A percentile compares a stretch with the other conserved stretches of the same genome.
Conservation (phyloP, 139 green algal species). For the Volvox africanus region DNA sequence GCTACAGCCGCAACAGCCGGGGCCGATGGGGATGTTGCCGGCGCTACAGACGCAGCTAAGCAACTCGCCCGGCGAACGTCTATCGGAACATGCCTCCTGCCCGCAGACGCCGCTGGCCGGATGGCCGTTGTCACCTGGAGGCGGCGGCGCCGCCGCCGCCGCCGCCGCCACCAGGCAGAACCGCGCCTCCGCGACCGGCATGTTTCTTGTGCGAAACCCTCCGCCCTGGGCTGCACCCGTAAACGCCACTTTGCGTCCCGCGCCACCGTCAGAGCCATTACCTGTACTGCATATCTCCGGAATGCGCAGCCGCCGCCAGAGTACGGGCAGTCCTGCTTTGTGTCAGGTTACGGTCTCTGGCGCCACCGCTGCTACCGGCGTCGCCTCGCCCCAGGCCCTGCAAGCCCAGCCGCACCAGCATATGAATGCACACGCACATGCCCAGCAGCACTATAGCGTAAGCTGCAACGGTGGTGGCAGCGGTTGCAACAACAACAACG, state of each 20-base stretch:
- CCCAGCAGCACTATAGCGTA: background rate
- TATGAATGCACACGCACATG: background rate
- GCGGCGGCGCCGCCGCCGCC: background rate
- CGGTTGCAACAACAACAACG: background rate
- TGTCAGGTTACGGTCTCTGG: background rate
- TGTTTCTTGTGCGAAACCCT: background rate
- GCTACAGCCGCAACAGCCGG: background rate
- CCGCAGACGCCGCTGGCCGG: background rate
- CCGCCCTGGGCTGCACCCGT: background rate
- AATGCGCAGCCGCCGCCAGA: background rate
- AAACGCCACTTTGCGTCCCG: background rate
- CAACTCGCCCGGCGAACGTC: background rate
- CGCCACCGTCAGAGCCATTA: background rate
- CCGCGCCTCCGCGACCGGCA: background rate
- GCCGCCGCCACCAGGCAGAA: background rate
- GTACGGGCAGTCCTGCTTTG: background rate
- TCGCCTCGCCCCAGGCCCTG: background rate
- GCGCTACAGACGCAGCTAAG: background rate
- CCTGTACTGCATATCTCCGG: background rate
- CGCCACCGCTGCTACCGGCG: background rate
- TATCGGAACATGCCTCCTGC: background rate
- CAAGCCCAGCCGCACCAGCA: background rate
- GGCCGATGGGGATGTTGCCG: background rate
- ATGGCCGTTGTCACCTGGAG: background rate
- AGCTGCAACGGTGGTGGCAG: background rate